phyloP scores from a whole-genome alignment of 495 filamentous ascomycete genomes.

The Aspergillus homomorphus region DNA sequence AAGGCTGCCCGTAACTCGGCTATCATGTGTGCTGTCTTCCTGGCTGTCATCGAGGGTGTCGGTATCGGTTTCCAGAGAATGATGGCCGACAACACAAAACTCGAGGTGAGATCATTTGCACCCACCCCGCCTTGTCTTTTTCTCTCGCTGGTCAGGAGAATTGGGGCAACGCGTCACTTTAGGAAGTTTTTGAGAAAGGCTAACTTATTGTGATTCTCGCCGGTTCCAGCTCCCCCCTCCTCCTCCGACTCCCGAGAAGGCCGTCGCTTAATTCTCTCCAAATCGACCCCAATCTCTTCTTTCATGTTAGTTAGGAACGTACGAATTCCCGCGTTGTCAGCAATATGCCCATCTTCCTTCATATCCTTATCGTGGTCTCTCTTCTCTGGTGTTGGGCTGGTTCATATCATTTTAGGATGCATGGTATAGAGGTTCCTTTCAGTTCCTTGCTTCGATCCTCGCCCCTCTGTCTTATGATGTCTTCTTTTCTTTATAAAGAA shows the following conservation, averaged over 20 bases:
- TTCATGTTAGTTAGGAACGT: constrained; percentile 13
- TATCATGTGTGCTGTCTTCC: constrained; percentile 88
- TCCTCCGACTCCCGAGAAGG: constrained; percentile 41
- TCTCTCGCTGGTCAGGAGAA: background rate
- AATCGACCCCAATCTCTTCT: constrained; percentile 5
- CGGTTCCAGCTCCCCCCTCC: constrained; percentile 40
- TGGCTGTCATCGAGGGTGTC: constrained; percentile 95
- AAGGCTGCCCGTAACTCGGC: constrained; percentile 89
- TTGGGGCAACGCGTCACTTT: background rate
- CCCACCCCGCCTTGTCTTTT: background rate
- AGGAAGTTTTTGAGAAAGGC: constrained; percentile 3
- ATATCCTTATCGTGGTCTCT: constrained; percentile 38
- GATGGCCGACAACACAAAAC: constrained; percentile 86
- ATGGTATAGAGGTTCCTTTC: constrained; percentile 42
- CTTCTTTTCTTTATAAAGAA: constrained; percentile 28
- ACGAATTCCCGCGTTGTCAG: constrained; percentile 18
- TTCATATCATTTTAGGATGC: constrained; percentile 38
- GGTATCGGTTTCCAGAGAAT: constrained; percentile 96
- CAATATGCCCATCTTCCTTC: constrained; percentile 31
- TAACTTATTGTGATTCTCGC: background rate
- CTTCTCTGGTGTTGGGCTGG: constrained; percentile 47
- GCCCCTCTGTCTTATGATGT: constrained; percentile 25
- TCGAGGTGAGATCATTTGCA: constrained; percentile 57
- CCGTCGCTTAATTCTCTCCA: constrained; percentile 34
- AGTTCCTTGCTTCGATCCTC: constrained; percentile 20